Conservation (phyloP, 257 asterid genomes). For the Salvia miltiorrhiza region DNA sequence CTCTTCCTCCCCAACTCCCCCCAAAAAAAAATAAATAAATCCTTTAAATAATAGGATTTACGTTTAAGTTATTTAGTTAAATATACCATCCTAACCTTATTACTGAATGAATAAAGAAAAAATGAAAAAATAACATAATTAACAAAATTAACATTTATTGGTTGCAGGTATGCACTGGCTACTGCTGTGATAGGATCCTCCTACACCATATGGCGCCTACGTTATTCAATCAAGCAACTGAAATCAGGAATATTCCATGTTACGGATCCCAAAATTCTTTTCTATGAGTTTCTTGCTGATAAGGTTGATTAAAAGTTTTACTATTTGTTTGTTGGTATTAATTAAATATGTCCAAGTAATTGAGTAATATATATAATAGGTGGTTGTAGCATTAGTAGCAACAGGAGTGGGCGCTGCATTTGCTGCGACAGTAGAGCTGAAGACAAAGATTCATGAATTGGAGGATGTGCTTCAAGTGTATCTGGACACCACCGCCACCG, state of each 20-base stretch:
- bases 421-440: constrained; percentile 30
- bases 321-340: too few relatives aligned
- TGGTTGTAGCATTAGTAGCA: constrained; percentile 17
- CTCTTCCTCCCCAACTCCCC: too few relatives aligned
- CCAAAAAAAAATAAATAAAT: too few relatives aligned
- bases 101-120: too few relatives aligned
- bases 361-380: background rate
- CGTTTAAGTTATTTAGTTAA: too few relatives aligned
- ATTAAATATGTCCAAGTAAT: background rate
- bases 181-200: constrained; percentile 7
- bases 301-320: constrained; percentile 17
- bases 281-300: constrained; percentile 19
- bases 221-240: background rate
- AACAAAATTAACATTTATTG: too few relatives aligned
- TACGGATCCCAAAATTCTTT: background rate
- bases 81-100: too few relatives aligned
- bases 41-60: too few relatives aligned
- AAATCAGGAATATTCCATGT: background rate
- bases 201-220: constrained; percentile 1
- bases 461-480: background rate
- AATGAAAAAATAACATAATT: too few relatives aligned
- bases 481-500: too few relatives aligned
- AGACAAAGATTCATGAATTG: background rate
- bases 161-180: constrained; percentile 17
- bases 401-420: constrained; percentile 34